Percentiles rank a stretch among this genome's conserved stretches.
Conservation (phyloP, 495 filamentous ascomycete genomes). For the Penicilliopsis zonata region DNA sequence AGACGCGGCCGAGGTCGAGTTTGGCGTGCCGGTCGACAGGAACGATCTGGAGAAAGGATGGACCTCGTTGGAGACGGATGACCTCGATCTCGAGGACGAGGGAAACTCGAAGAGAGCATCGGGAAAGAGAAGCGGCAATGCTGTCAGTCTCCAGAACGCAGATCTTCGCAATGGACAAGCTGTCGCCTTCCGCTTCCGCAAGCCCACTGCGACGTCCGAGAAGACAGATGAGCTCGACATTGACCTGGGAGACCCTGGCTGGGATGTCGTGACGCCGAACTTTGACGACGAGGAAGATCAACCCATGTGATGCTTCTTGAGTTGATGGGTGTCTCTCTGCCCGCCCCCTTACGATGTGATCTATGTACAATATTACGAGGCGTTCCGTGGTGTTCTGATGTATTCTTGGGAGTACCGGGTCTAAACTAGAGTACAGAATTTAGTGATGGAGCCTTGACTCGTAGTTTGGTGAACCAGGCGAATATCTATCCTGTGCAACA, state of each 20-base stretch:
- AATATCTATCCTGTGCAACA: too few relatives aligned
- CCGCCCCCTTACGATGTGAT: background rate
- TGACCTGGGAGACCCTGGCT: constrained; percentile 39
- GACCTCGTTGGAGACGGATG: constrained; percentile 29
- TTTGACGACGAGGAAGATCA: constrained; percentile 43
- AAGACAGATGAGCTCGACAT: constrained; percentile 10
- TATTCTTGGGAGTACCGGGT: too few relatives aligned
- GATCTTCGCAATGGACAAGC: constrained; percentile 45
- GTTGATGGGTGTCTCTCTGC: constrained; percentile 1
- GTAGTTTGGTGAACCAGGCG: too few relatives aligned
- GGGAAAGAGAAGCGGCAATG: constrained; percentile 23
- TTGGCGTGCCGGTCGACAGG: constrained; percentile 41
- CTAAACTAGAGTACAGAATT: too few relatives aligned
- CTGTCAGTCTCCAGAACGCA: constrained; percentile 32
- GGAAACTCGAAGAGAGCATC: constrained; percentile 30
- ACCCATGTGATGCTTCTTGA: background rate
- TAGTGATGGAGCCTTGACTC: too few relatives aligned
- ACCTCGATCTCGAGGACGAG: constrained; percentile 20
- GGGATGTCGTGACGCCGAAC: constrained; percentile 52
- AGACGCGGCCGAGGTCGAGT: constrained; percentile 34
- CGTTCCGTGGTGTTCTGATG: background rate
- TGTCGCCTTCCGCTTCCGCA: constrained; percentile 58
- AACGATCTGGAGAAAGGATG: constrained; percentile 48
- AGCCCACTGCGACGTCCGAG: constrained; percentile 11
- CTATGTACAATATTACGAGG: background rate